Base-by-base conservation (phyloP, 495 filamentous ascomycete genomes). In the Pyrenopolyporus hunteri region DNA sequence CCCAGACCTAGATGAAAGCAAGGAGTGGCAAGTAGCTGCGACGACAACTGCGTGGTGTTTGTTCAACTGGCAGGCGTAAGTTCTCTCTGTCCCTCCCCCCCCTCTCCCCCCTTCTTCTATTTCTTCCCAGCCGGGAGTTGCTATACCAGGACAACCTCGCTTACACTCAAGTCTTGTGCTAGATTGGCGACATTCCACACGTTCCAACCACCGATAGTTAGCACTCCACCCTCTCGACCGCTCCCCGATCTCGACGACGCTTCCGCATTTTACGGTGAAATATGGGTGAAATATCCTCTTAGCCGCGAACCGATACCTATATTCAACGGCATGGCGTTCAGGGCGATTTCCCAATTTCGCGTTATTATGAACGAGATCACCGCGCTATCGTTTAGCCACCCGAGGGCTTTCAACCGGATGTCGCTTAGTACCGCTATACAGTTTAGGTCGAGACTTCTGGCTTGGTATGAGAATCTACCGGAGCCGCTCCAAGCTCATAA, bases 1-100 rank as follows among this genome's bases (percentile, higher is more conserved):
- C 58, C 69, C 25, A n/a, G 39, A 11, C 6, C 32, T 17, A 14
- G 40, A 64, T 8, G 65, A 70, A 53, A 20, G 47, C 44, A 48
- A 14, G 37, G 62, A 65, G 20, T 65, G 62, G 62, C 62, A 63
- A 32, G 29, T 59, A 39, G 70, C 51, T 1, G 64, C 71, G 31
- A 50, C 59, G 4, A 69, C 57, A 16, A 78, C 74, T 1, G 73
- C 74, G 1, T 78, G 75, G 75, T 50, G 25, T 6, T 13, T 76
- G n/a, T 78, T 70, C 32, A 63, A 53, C 11, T 76, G 61, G 64
- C 71, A 76, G 58, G 68, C 63, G 75, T 78, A 70, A 2, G 69
- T 40, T 14, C n/a, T 14, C 10, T 35, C 5, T 26, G 17, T 11
- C 8, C 6, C 11, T 28, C 37, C 2, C 1, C 7, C 4, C 42